These are phyloP conservation scores for Striga asiatica DNA, from an alignment of 257 asterid genomes.

Conservation along the genomic window DNA sequence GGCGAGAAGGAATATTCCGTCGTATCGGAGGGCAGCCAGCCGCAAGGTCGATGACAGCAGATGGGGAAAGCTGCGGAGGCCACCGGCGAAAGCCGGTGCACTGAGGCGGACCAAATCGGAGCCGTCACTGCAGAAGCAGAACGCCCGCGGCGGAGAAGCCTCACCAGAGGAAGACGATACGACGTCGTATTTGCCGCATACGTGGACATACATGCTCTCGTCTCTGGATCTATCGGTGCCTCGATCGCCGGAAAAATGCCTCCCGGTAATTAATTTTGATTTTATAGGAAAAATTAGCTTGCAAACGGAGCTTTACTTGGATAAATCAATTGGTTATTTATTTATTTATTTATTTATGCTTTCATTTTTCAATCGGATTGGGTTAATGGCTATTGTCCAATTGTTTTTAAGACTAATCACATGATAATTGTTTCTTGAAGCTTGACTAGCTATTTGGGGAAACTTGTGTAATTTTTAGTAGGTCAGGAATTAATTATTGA, in stretches of 20 bases:
- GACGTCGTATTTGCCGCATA: conserved; percentile 37
- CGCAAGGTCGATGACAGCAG: conserved; percentile 12
- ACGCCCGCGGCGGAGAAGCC: neutral
- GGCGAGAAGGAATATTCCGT: conserved; percentile 25
- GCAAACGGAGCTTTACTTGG: neutral
- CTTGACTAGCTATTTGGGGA: too few species aligned
- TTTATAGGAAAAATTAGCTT: neutral
- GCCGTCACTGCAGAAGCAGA: conserved; percentile 24
- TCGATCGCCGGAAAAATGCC: conserved; percentile 19
- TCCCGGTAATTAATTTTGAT: conserved; percentile 20
- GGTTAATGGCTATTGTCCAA: too few species aligned
- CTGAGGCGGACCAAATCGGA: conserved; percentile 42
- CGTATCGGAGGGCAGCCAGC: conserved; percentile 19
- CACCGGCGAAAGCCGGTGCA: conserved; percentile 7
- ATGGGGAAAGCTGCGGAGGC: conserved; percentile 10
- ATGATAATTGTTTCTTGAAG: too few species aligned
- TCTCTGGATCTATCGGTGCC: conserved; percentile 23
- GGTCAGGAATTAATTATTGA: too few species aligned
- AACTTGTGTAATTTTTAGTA: too few species aligned
- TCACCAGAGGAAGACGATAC: conserved; percentile 18
- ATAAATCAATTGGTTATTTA: neutral
- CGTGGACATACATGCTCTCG: conserved; percentile 37
- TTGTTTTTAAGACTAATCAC: too few species aligned
- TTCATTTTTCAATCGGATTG: too few species aligned
- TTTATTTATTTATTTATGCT: too few species aligned